Evolutionary conservation across 768 basidiomycete genomes (phyloP).

Genomic region (Amanita brunnescens): DNA sequence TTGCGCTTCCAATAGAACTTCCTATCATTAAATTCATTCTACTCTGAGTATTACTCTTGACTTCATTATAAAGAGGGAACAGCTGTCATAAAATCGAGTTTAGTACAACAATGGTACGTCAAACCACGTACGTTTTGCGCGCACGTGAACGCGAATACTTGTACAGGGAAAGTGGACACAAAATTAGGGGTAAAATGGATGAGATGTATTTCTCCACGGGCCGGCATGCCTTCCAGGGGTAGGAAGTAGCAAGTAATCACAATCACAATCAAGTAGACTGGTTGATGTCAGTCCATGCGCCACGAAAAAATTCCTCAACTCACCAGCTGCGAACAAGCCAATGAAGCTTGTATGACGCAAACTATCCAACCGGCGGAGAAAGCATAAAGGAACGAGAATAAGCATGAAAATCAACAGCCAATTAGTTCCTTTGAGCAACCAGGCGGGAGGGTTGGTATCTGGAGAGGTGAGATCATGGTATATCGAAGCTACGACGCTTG

Average conservation of each 20-base stretch:
- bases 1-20: constrained; percentile 78
- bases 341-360: constrained; percentile 88
- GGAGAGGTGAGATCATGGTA: constrained; percentile 70
- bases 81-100: constrained; percentile 38
- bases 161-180: constrained; percentile 84
- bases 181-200: constrained; percentile 73
- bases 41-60: constrained; percentile 67
- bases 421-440: constrained; percentile 67
- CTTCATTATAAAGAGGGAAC: constrained; percentile 92
- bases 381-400: constrained; percentile 71
- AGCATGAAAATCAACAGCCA: constrained; percentile 81
- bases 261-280: constrained; percentile 72
- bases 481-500: constrained; percentile 77
- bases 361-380: constrained; percentile 76
- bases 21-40: constrained; percentile 87
- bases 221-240: constrained; percentile 56
- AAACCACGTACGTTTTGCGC: constrained; percentile 69
- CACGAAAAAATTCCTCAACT: constrained; percentile 21
- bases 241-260: constrained; percentile 75
- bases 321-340: constrained; percentile 83
- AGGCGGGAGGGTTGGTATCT: constrained; percentile 57
- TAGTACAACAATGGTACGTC: constrained; percentile 3
- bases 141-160: constrained; percentile 89
- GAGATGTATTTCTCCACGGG: constrained; percentile 58
- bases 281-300: background rate